A percentile compares a stretch with the other conserved stretches of the same genome.
Conservation (phyloP, 345 rosid species). For the thale cress (Arabidopsis thaliana) region DNA sequence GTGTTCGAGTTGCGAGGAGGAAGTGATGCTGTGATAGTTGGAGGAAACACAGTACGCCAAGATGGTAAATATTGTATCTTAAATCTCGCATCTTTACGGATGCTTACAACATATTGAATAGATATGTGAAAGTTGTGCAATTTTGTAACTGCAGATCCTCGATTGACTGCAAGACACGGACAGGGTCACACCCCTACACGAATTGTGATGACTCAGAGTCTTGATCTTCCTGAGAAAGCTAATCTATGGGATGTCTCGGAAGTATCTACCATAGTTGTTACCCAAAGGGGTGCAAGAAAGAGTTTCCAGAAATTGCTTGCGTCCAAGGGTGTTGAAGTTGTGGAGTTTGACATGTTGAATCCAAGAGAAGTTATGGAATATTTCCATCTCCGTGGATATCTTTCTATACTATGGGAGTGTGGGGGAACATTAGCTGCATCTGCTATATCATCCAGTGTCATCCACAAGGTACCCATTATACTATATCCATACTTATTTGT, state of each 20-base stretch:
- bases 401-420: conserved; percentile 95
- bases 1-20: conserved; percentile 86
- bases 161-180: conserved; percentile 89
- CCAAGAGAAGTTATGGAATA: conserved; percentile 96
- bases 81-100: conserved; percentile 16
- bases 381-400: conserved; percentile 87
- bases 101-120: neutral
- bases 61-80: conserved; percentile 61
- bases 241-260: conserved; percentile 88
- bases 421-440: conserved; percentile 94
- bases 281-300: conserved; percentile 94
- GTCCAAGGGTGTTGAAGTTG: conserved; percentile 91
- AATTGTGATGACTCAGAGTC: conserved; percentile 80
- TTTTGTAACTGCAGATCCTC: conserved; percentile 64
- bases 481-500: neutral
- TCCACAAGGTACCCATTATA: conserved; percentile 70
- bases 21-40: conserved; percentile 91
- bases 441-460: conserved; percentile 84
- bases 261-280: conserved; percentile 78
- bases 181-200: conserved; percentile 86
- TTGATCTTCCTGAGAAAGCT: conserved; percentile 89
- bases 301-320: conserved; percentile 81
- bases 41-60: conserved; percentile 88
- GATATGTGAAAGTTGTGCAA: neutral
- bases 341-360: conserved; percentile 92